Percentiles rank a stretch among this genome's conserved stretches.
phyloP scores from a whole-genome alignment of 75 land plant genomes.

The Ceratopteris richardii region DNA sequence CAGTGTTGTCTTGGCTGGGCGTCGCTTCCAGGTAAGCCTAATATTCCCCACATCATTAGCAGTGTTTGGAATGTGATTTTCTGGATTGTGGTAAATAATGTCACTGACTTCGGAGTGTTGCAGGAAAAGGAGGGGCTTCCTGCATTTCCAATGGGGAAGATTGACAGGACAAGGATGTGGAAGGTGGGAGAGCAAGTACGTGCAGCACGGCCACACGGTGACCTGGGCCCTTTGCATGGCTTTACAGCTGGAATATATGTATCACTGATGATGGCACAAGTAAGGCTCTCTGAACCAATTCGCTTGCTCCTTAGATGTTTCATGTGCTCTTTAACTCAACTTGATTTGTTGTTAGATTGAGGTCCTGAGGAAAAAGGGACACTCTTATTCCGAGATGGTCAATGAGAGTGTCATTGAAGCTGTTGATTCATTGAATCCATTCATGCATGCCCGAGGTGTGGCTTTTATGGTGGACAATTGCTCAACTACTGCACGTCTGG shows the following conservation, averaged over 20 bases:
- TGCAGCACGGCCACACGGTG: conserved; percentile 55
- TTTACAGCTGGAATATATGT: conserved; percentile 94
- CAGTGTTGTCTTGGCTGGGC: conserved; percentile 97
- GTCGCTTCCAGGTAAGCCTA: conserved; percentile 67
- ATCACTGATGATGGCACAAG: conserved; percentile 98
- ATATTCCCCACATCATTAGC: too few relatives aligned
- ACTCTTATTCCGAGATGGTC: conserved; percentile 91
- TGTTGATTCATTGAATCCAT: conserved; percentile 91
- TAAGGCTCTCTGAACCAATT: conserved; percentile 6
- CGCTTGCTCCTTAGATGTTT: too few relatives aligned
- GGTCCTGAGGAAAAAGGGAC: conserved; percentile 89
- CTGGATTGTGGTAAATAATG: too few relatives aligned
- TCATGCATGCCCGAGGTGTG: conserved; percentile 98
- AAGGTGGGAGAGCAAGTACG: conserved; percentile 92
- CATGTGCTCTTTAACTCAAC: neutral
- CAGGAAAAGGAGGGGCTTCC: conserved; percentile 99
- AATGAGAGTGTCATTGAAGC: conserved; percentile 95
- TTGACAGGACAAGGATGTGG: conserved; percentile 96
- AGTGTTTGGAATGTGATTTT: too few relatives aligned
- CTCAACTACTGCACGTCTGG: conserved; percentile 90
- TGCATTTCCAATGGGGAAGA: conserved; percentile 97
- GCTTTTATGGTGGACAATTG: conserved; percentile 98
- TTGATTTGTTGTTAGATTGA: conserved; percentile 53
- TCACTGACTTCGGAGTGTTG: too few relatives aligned
- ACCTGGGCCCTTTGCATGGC: conserved; percentile 74